Conservation (phyloP, 2,329 filamentous ascomycete genomes). For the Neonectria magnoliae region DNA sequence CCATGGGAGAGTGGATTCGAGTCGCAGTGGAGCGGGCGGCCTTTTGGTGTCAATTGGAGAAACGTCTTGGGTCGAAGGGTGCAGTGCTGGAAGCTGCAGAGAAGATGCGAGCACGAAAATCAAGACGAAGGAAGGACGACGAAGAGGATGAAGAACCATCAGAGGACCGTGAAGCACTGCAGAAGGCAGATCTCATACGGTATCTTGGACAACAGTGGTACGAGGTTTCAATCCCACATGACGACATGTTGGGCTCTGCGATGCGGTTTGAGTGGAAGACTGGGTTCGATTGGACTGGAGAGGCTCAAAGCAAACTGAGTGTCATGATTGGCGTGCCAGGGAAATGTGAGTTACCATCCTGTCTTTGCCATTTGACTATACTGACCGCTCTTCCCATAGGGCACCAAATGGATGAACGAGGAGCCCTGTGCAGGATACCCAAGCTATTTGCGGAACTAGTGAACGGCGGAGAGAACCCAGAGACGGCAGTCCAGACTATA, state of each 20-base stretch:
- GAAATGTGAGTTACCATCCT: slow-evolving; percentile 64
- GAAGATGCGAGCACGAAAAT: slow-evolving; percentile 39
- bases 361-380: not conserved
- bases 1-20: slow-evolving; percentile 74
- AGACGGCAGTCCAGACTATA: slow-evolving; percentile 66
- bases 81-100: slow-evolving; percentile 36
- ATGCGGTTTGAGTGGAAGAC: slow-evolving; percentile 71
- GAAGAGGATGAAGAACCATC: slow-evolving; percentile 36
- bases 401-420: slow-evolving; percentile 66
- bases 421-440: slow-evolving; percentile 67
- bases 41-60: slow-evolving; percentile 68
- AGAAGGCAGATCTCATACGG: slow-evolving; percentile 58
- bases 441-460: slow-evolving; percentile 69
- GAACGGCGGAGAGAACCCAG: slow-evolving; percentile 62
- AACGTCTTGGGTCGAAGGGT: slow-evolving; percentile 54
- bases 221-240: slow-evolving; percentile 54
- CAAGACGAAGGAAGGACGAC: slow-evolving; percentile 34
- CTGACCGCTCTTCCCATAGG: slow-evolving; percentile 53
- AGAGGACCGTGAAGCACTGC: slow-evolving; percentile 17
- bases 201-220: slow-evolving; percentile 64
- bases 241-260: slow-evolving; percentile 48
- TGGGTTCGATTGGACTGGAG: slow-evolving; percentile 77
- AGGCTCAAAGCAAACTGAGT: slow-evolving; percentile 68
- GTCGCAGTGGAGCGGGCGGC: slow-evolving; percentile 67
- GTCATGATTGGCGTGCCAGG: slow-evolving; percentile 66